These are phyloP conservation scores for Salmacisia buchloeana DNA, from an alignment of 1,284 basidiomycete species.

Conservation along the genomic window DNA sequence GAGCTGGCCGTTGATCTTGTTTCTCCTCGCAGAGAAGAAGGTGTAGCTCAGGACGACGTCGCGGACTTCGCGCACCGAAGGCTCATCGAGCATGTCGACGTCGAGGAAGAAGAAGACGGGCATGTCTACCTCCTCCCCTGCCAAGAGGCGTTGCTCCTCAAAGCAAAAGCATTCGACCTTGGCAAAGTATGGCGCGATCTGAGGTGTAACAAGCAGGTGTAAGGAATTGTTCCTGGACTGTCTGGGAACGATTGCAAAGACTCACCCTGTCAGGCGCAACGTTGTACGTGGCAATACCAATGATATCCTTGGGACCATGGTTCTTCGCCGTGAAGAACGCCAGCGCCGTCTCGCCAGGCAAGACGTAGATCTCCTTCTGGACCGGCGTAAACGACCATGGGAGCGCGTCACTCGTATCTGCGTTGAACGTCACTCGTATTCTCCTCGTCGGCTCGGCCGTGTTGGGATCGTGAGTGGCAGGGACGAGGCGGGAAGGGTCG, in stretches of 20 bases:
- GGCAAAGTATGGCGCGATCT: conserved; percentile 97
- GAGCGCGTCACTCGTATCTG: conserved; percentile 77
- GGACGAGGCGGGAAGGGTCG: conserved; percentile 35
- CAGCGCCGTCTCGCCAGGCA: conserved; percentile 91
- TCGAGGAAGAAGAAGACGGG: conserved; percentile 99
- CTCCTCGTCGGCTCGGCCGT: conserved; percentile 52
- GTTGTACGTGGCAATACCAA: conserved; percentile 98
- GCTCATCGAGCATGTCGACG: conserved; percentile 89
- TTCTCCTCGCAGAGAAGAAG: conserved; percentile 70
- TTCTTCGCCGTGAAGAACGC: conserved; percentile 97
- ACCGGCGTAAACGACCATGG: conserved; percentile 91
- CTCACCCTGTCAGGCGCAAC: conserved; percentile 82
- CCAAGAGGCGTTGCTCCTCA: conserved; percentile 91
- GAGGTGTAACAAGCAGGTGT: conserved; percentile 11
- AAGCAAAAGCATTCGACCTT: conserved; percentile 99
- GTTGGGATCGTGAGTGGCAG: conserved; percentile 15
- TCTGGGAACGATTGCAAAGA: not conserved
- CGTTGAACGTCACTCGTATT: conserved; percentile 93
- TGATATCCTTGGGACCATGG: conserved; percentile 74
- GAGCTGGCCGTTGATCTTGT: conserved; percentile 44
- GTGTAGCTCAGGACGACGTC: conserved; percentile 94
- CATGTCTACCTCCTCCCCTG: conserved; percentile 95
- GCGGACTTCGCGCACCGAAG: conserved; percentile 73
- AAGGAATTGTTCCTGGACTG: not conserved
- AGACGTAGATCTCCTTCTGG: conserved; percentile 80